A percentile compares a stretch with the other conserved stretches of the same genome.
These are phyloP conservation scores for Stagonosporopsis rhizophila DNA, from an alignment of 2,329 filamentous ascomycete genomes.

Conservation along the genomic window DNA sequence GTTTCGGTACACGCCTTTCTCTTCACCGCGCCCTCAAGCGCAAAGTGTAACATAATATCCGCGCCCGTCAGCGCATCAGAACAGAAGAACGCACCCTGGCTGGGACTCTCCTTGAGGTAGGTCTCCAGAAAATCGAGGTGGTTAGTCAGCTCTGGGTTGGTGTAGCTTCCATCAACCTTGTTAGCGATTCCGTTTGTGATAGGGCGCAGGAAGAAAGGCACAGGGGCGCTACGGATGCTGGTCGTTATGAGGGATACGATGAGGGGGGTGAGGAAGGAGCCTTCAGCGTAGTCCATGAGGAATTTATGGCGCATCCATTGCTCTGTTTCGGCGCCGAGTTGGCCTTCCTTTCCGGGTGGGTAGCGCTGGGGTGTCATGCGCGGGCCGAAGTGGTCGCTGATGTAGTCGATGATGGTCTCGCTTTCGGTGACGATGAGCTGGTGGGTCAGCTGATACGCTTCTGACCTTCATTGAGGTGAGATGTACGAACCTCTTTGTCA, in stretches of 20 bases:
- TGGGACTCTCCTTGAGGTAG: slow-evolving; percentile 56
- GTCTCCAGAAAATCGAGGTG: slow-evolving; percentile 61
- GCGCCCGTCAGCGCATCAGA: slow-evolving; percentile 58
- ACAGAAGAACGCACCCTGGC: slow-evolving; percentile 59
- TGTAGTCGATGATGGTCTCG: slow-evolving; percentile 80
- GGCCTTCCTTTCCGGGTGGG: slow-evolving; percentile 60
- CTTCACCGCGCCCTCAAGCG: slow-evolving; percentile 54
- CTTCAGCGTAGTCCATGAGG: slow-evolving; percentile 81
- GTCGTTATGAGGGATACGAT: slow-evolving; percentile 68
- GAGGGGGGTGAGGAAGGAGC: slow-evolving; percentile 77
- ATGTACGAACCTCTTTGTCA: slow-evolving; percentile 48
- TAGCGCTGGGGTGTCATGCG: slow-evolving; percentile 62
- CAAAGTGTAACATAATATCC: slow-evolving; percentile 62
- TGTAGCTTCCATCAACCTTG: slow-evolving; percentile 54
- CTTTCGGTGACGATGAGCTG: slow-evolving; percentile 77
- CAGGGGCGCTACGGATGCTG: slow-evolving; percentile 59
- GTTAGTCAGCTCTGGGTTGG: slow-evolving; percentile 56
- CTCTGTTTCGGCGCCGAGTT: slow-evolving; percentile 65
- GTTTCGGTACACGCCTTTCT: slow-evolving; percentile 49
- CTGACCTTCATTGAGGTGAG: not conserved
- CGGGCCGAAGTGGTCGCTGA: slow-evolving; percentile 71
- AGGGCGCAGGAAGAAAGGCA: slow-evolving; percentile 74
- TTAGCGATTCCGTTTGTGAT: slow-evolving; percentile 64
- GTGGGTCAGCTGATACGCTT: slow-evolving; percentile 3
- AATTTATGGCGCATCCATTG: slow-evolving; percentile 65